Evolutionary conservation across 1,139 yeast genomes (phyloP).

Genomic region (Nadsonia starkeyi-henricii): DNA sequence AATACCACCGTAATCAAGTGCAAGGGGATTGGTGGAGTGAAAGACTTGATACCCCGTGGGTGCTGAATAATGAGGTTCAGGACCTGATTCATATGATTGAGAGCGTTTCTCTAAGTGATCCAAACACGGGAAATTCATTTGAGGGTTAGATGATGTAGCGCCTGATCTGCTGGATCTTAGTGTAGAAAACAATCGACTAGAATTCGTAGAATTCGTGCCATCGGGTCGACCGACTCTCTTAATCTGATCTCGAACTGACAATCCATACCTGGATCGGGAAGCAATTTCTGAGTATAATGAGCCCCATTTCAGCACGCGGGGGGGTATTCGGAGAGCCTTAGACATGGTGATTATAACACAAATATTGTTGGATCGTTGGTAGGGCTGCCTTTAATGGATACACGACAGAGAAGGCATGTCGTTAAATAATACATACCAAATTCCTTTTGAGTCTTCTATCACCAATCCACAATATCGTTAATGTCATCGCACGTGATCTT

Average conservation of each 20-base stretch:
- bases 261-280: too few species aligned
- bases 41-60: conserved; percentile 54
- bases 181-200: not conserved
- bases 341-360: not conserved
- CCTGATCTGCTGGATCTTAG: not conserved
- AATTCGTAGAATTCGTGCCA: too few species aligned
- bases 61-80: conserved; percentile 73
- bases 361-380: too few species aligned
- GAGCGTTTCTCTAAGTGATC: conserved; percentile 55
- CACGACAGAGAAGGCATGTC: too few species aligned
- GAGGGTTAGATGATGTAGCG: conserved; percentile 36
- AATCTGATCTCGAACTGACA: too few species aligned
- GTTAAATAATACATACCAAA: too few species aligned
- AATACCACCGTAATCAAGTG: conserved; percentile 70
- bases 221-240: too few species aligned
- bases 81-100: conserved; percentile 49
- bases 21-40: conserved; percentile 43
- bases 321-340: not conserved
- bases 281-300: too few species aligned
- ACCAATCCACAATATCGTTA: not conserved
- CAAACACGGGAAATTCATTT: conserved; percentile 70
- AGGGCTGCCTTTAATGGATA: too few species aligned
- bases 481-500: not conserved
- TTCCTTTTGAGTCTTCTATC: not conserved
- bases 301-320: not conserved